Conservation (phyloP, 352 stramenopile species). For the Thalassiosira mediterranea region DNA sequence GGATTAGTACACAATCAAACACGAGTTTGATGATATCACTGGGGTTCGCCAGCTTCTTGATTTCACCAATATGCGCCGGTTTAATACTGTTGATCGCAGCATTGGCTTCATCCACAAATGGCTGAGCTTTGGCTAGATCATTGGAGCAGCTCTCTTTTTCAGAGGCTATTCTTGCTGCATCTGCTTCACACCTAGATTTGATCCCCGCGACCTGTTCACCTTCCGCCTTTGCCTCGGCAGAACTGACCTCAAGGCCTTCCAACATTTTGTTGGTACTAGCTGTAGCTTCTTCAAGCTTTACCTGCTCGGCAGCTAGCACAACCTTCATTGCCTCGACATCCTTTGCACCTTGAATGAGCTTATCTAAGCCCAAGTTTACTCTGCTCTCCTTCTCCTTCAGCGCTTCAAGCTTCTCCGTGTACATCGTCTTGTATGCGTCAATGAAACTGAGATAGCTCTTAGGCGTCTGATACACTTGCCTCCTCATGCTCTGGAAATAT, state of each 20-base stretch:
- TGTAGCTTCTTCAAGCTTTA: slow-evolving; percentile 96
- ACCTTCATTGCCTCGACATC: slow-evolving; percentile 97
- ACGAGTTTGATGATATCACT: slow-evolving; percentile 98
- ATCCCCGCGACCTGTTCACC: slow-evolving; percentile 94
- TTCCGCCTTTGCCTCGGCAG: slow-evolving; percentile 95
- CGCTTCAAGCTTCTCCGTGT: slow-evolving; percentile 81
- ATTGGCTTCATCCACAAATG: slow-evolving; percentile 97
- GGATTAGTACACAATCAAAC: slow-evolving; percentile 96
- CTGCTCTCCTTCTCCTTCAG: slow-evolving; percentile 96
- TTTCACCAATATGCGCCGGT: slow-evolving; percentile 95
- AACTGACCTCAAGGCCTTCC: slow-evolving; percentile 93
- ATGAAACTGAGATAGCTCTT: slow-evolving; percentile 99
- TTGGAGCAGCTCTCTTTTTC: slow-evolving; percentile 95
- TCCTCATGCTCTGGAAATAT: slow-evolving; percentile 97
- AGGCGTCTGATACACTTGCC: slow-evolving; percentile 97
- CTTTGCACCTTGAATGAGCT: slow-evolving; percentile 96
- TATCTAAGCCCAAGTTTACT: slow-evolving; percentile 96
- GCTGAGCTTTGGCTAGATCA: slow-evolving; percentile 97
- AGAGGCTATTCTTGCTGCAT: slow-evolving; percentile 92
- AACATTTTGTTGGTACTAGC: slow-evolving; percentile 98
- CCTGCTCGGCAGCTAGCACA: slow-evolving; percentile 94
- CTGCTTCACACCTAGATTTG: slow-evolving; percentile 95
- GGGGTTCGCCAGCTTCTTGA: slow-evolving; percentile 97
- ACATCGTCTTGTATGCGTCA: slow-evolving; percentile 97
- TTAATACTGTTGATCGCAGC: slow-evolving; percentile 98